These are phyloP conservation scores for Cymbidium sinense DNA, from an alignment of 106 monocot genomes.

Conservation along the genomic window DNA sequence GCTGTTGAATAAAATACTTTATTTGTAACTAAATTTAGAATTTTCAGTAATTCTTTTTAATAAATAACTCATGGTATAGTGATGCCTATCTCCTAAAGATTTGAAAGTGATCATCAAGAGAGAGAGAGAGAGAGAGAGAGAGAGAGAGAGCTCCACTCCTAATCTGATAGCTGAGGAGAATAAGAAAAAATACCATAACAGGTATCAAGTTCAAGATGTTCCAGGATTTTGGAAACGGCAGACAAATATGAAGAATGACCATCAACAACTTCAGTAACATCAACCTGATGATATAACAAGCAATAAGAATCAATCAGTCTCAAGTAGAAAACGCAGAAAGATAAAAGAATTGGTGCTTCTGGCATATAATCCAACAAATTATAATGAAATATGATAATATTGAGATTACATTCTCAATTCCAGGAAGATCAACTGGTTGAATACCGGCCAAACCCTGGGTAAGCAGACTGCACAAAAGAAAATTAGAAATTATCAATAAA, in stretches of 20 bases:
- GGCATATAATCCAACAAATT: too few relatives aligned
- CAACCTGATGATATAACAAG: conserved; percentile 47
- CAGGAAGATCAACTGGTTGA: conserved; percentile 59
- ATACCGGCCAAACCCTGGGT: conserved; percentile 81
- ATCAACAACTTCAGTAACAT: conserved; percentile 53
- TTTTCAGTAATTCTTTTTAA: too few relatives aligned
- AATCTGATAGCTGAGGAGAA: background rate
- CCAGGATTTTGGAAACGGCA: conserved; percentile 32
- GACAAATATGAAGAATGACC: conserved; percentile 65
- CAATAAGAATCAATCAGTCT: background rate
- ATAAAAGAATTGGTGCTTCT: background rate
- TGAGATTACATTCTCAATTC: conserved; percentile 55
- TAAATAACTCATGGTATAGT: too few relatives aligned
- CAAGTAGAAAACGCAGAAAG: background rate
- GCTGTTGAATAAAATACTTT: too few relatives aligned
- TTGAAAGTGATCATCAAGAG: background rate
- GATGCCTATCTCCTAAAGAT: background rate
- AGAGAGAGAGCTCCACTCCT: too few relatives aligned
- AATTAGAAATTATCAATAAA: background rate
- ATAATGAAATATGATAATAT: background rate
- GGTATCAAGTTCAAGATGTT: conserved; percentile 60
- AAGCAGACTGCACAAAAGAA: conserved; percentile 40
- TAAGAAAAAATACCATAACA: conserved; percentile 42
- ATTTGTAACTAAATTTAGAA: too few relatives aligned
- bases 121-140: too few relatives aligned